phyloP scores from a whole-genome alignment of 192 early-diverging fungal genomes.

The Funneliformis mosseae region DNA sequence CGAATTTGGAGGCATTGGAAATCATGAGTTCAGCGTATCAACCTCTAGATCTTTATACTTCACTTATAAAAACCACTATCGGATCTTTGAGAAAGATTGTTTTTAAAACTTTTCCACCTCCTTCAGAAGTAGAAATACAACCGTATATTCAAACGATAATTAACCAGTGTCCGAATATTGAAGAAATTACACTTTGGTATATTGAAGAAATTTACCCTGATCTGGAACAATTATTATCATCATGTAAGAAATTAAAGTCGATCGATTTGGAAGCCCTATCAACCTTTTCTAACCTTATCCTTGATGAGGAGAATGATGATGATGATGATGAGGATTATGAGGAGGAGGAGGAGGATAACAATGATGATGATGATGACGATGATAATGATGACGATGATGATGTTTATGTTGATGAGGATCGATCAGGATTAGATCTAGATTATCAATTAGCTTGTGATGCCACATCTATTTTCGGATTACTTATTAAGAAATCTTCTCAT shows the following conservation, averaged over 20 bases:
- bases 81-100: background rate
- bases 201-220: background rate
- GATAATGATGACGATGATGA: background rate
- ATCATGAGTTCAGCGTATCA: background rate
- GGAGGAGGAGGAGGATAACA: background rate
- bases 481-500: background rate
- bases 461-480: background rate
- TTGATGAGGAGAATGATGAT: background rate
- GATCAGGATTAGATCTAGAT: background rate
- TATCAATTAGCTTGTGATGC: background rate
- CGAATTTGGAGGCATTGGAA: background rate
- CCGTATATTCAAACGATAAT: background rate
- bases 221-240: background rate
- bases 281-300: background rate
- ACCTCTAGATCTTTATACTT: background rate
- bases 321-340: background rate
- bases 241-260: background rate
- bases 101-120: background rate
- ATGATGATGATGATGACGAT: background rate
- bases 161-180: background rate
- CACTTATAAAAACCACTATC: background rate
- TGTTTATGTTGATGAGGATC: background rate
- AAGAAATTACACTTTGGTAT: constrained; percentile 1
- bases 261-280: background rate
- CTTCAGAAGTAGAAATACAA: background rate